Evolutionary conservation across 257 asterid genomes (phyloP).

Genomic region (Ballota nigra): DNA sequence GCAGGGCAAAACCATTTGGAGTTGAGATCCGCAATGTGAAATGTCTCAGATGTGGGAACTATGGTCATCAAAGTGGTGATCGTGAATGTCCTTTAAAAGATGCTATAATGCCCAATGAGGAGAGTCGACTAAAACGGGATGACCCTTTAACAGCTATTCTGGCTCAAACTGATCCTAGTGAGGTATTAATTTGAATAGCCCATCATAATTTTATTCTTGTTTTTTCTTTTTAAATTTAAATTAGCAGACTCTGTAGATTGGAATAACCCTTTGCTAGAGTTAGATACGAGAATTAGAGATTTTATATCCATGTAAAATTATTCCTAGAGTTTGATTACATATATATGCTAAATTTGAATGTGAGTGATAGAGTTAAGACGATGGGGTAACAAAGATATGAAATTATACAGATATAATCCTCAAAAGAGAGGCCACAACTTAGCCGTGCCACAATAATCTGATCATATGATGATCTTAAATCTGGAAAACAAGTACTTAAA

Average conservation of each 20-base stretch:
- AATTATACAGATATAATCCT: too few species aligned
- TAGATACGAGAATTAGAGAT: background rate
- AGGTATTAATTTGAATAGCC: constrained; percentile 44
- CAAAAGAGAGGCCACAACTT: too few species aligned
- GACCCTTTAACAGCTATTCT: constrained; percentile 87
- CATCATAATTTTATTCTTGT: background rate
- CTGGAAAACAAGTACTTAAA: too few species aligned
- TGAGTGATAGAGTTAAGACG: too few species aligned
- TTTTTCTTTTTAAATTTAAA: background rate
- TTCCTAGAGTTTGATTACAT: constrained; percentile 1
- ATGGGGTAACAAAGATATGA: too few species aligned
- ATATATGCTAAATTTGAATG: constrained; percentile 12
- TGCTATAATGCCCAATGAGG: constrained; percentile 90
- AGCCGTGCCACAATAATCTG: too few species aligned
- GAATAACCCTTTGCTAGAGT: background rate
- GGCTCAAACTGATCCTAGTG: constrained; percentile 77
- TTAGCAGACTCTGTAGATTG: background rate
- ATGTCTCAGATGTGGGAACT: constrained; percentile 88
- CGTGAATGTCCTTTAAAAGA: constrained; percentile 97
- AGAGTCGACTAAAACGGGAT: constrained; percentile 86
- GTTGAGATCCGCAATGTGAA: constrained; percentile 97
- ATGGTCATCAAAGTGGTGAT: constrained; percentile 98
- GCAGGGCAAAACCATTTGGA: constrained; percentile 90
- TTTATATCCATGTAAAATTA: background rate
- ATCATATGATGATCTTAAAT: too few species aligned